Evolutionary conservation across 768 basidiomycete species (phyloP), one percentile per base, ranked within the genome.

Genomic region (Termitomyces bulborhizus): DNA sequence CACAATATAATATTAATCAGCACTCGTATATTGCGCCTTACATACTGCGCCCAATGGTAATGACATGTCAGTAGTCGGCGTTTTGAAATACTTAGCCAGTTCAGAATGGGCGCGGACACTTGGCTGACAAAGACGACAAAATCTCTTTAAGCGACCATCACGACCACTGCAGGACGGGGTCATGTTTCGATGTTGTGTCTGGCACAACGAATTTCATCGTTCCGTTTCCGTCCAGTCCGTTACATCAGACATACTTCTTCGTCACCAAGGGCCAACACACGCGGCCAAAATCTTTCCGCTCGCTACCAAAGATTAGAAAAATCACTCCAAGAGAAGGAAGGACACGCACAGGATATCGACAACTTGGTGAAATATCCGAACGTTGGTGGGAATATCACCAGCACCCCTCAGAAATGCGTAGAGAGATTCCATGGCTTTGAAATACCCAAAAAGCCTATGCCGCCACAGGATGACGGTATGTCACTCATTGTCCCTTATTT

Each of bases 391-490:
- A 15, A 60, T 32, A 51, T 54, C 15, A 24, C 43, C 27, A 26
- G 11, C n/a, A 26, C 24, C 18, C 26, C 31, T 3, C 50, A 53
- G 54, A 56, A 54, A 46, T 44, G 16, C 48, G 27, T 40, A 37
- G 60, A 68, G 36, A 71, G 64, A 5, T 85, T 86, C 61, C 65
- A 68, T 60, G 86, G 86, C 3, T 71, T 85, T 13, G 65, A 74
- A 27, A 70, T 92, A 58, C 88, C 90, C 2, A 71, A 79, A 58
- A 69, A 79, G 55, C 90, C 90, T 0, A 75, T 68, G 43, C 74
- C 79, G 1, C 90, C 88, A 2, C 77, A 75, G 51, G 74, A 83
- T 46, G 88, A 91, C 65, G 88, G 88, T 86, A 58, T 26, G 79
- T 66, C 11, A n/a, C 26, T 13, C 50, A 24, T 47, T 57, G 4